A percentile compares a stretch with the other conserved stretches of the same genome.
Conservation (phyloP, 257 asterid genomes). For the Apocynum venetum region DNA sequence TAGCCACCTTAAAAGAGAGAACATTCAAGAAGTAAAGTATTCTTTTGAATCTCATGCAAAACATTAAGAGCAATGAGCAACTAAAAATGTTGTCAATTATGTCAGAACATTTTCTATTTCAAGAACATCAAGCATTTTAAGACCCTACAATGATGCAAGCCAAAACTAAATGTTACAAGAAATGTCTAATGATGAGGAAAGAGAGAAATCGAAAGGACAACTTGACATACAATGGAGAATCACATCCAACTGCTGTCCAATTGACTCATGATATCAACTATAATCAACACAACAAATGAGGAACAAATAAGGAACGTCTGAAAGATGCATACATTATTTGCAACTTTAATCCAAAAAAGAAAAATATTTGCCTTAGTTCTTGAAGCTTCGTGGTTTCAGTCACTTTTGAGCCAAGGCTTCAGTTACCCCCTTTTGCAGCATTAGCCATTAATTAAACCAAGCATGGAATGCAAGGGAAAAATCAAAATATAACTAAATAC, state of each 20-base stretch:
- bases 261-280: not conserved
- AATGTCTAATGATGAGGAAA: not conserved
- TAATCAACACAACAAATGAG: not conserved
- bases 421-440: not conserved
- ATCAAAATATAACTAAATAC: not conserved
- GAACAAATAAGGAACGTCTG: too few species aligned
- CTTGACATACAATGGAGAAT: not conserved
- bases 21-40: not conserved
- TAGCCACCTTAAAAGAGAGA: constrained; percentile 4
- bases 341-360: not conserved
- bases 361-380: too few species aligned
- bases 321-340: not conserved
- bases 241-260: not conserved
- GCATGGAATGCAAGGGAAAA: not conserved
- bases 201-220: not conserved
- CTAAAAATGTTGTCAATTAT: constrained; percentile 1
- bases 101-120: not conserved
- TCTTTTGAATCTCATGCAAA: not conserved
- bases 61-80: not conserved
- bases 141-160: not conserved
- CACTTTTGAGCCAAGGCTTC: not conserved
- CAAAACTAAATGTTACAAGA: not conserved
- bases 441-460: not conserved
- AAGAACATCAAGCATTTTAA: not conserved
- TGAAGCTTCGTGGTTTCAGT: too few species aligned